Evolutionary conservation across 1,284 basidiomycete genomes (phyloP), one percentile per base, ranked within the genome.

Genomic region (Vanrija pseudolonga): DNA sequence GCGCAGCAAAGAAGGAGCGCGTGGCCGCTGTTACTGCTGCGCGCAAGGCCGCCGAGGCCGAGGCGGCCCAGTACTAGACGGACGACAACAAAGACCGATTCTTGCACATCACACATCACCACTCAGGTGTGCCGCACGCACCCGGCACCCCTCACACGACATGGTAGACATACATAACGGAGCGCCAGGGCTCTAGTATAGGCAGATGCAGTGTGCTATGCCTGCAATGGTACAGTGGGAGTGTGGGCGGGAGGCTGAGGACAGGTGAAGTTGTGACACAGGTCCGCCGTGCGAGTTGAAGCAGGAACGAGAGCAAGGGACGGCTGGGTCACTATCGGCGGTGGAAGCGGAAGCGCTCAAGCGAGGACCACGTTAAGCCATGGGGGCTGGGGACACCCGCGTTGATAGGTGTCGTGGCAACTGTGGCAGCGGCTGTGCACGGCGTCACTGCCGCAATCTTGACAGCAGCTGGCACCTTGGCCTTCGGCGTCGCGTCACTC

Each of bases 141-240:
- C 32, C 12, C 8, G 32, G 32, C 32, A 32, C 32, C 32, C n/a
- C 26, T 6, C 26, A 41, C 23, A 51, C 36, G 44, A 38, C 43
- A 44, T 44, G 26, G 38, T 32, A 42, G 45, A 52, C 37, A 32
- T 32, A 32, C 32, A 32, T 32, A 32, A n/a, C 32, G 12, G 32
- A 32, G 32, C 32, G 32, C 32, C 32, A 32, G 32, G 32, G 32
- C 32, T 32, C 32, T 32, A 32, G 32, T 9, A 32, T 4, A 24
- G 54, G 54, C 54, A 56, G 54, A 56, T 56, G 54, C 54, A 56
- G 54, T 56, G 54, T 56, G 54, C 54, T 51, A 56, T 56, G 54
- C 47, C 52, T 48, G 8, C 36, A 40, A 7, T 40, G n/a, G 12
- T 32, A 32, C 32, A 32, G 32, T 12, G 32, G 32, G 32, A 15